Percentiles rank a stretch among this genome's conserved stretches.
Conservation (phyloP, 31 red algal genomes). For the Odonthalia washingtoniensis region DNA sequence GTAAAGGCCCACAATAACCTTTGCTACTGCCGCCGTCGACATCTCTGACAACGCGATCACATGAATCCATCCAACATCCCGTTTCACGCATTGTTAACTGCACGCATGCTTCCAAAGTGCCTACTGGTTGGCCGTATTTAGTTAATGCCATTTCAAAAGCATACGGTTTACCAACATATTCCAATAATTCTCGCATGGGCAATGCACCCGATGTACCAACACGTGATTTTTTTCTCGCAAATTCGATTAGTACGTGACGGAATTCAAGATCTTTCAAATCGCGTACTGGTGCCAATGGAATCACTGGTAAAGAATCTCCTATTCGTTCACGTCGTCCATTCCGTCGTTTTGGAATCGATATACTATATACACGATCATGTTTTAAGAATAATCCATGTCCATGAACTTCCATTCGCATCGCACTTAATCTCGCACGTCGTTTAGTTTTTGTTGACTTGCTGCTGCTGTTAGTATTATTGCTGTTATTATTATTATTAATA, state of each 20-base stretch:
- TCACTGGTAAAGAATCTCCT: conserved; percentile 72
- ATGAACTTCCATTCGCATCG: conserved; percentile 79
- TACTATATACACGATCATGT: conserved; percentile 69
- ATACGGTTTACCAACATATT: conserved; percentile 50
- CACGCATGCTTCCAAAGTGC: conserved; percentile 71
- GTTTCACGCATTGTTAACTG: conserved; percentile 67
- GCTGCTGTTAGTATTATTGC: no score
- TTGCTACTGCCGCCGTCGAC: conserved; percentile 38
- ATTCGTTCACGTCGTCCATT: conserved; percentile 65
- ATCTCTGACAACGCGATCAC: conserved; percentile 60
- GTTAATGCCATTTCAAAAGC: conserved; percentile 78
- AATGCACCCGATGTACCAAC: conserved; percentile 70
- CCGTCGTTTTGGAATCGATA: conserved; percentile 43
- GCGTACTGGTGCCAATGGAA: conserved; percentile 54
- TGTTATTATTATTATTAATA: no score
- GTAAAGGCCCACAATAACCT: conserved; percentile 33
- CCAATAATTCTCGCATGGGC: conserved; percentile 54
- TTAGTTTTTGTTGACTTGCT: neutral
- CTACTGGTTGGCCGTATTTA: conserved; percentile 77
- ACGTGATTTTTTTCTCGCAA: conserved; percentile 64
- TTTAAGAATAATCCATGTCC: conserved; percentile 78
- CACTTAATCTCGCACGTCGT: conserved; percentile 49
- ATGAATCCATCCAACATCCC: conserved; percentile 60
- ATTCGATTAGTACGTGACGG: conserved; percentile 64
- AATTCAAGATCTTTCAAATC: conserved; percentile 59